Conservation (phyloP, 306 rosid species). For the Corylus americana region DNA sequence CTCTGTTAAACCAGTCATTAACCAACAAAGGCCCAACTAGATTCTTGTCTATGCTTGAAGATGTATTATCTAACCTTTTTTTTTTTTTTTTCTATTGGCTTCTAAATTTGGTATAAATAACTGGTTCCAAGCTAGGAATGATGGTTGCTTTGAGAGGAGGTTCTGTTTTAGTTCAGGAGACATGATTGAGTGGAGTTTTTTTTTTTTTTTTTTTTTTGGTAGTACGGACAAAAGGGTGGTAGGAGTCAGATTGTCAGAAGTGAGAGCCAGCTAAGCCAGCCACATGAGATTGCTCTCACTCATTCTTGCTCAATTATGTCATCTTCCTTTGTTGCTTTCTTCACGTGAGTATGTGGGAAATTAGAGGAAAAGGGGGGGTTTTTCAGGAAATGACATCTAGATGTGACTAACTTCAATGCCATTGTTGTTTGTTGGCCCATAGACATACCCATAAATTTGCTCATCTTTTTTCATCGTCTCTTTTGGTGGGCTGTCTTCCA, state of each 20-base stretch:
- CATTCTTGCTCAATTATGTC: background rate
- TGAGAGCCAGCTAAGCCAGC: conserved; percentile 14
- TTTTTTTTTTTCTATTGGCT: background rate
- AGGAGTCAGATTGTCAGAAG: background rate
- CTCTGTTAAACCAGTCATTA: background rate
- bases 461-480: background rate
- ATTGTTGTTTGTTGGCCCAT: background rate
- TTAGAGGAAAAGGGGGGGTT: background rate
- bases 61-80: background rate
- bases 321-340: background rate
- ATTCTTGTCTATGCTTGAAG: background rate
- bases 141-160: conserved; percentile 15
- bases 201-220: background rate
- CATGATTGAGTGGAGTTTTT: background rate
- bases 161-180: background rate
- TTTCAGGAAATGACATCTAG: background rate
- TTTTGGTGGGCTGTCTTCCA: conserved; percentile 7
- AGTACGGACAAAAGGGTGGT: background rate
- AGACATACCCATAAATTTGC: background rate
- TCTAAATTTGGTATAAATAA: background rate
- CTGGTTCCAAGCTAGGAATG: background rate
- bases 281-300: conserved; percentile 2
- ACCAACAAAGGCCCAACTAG: background rate
- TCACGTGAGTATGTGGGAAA: conserved; percentile 1
- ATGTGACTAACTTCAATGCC: conserved; percentile 10